A percentile compares a stretch with the other conserved stretches of the same genome.
Evolutionary conservation across 2,329 filamentous ascomycete species (phyloP).

Genomic region (Leptographium wingfieldii): DNA sequence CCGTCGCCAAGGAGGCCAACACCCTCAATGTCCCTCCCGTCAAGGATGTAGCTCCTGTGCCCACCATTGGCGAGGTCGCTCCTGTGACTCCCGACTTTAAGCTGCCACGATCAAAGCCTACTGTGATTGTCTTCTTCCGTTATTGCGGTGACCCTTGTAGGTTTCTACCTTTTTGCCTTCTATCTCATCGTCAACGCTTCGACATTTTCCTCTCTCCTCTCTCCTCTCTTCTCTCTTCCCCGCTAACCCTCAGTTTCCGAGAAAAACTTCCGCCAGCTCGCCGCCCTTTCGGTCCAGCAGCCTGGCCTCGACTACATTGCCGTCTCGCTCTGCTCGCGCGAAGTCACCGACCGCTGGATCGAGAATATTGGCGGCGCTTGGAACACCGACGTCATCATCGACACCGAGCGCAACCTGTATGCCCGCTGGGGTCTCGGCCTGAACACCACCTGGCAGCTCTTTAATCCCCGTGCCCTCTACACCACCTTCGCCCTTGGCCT

Average conservation of each 20-base stretch:
- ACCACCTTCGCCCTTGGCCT: constrained; percentile 44
- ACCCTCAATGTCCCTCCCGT: constrained; percentile 5
- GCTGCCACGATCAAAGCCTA: constrained; percentile 42
- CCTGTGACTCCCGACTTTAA: constrained; percentile 39
- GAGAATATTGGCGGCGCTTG: constrained; percentile 41
- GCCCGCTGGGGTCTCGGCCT: constrained; percentile 53
- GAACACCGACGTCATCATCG: constrained; percentile 46
- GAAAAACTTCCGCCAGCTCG: constrained; percentile 47
- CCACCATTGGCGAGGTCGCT: constrained; percentile 40
- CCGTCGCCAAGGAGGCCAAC: not conserved
- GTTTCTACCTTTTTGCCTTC: constrained; percentile 13
- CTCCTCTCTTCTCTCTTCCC: not conserved
- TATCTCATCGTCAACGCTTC: too few species aligned
- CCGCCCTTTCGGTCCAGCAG: constrained; percentile 36
- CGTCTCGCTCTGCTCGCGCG: constrained; percentile 44
- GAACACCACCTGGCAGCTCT: constrained; percentile 47
- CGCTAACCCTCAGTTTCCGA: constrained; percentile 44
- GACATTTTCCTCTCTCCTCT: not conserved
- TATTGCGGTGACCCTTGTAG: constrained; percentile 66
- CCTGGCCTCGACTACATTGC: constrained; percentile 43
- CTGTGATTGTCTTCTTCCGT: constrained; percentile 53
- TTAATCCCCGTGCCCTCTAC: constrained; percentile 45
- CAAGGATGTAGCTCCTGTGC: constrained; percentile 31
- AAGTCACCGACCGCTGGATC: constrained; percentile 45
- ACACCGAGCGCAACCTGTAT: constrained; percentile 45